Conservation (phyloP, 345 rosid species). For the Linum lewisii region DNA sequence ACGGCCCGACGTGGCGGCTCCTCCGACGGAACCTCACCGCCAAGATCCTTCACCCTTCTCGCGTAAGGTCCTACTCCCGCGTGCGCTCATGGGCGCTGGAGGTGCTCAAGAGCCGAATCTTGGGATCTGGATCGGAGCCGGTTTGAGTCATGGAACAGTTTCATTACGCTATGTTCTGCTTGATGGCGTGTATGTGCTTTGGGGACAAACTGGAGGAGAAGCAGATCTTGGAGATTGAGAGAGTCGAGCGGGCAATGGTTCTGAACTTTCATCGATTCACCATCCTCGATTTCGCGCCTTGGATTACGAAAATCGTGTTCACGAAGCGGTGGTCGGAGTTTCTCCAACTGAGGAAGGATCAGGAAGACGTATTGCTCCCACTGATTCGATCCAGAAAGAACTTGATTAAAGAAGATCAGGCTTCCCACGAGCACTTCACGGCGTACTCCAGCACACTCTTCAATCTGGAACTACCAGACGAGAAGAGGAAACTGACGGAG, state of each 20-base stretch:
- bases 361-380: not conserved
- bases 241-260: not conserved
- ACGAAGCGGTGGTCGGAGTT: not conserved
- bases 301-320: not conserved
- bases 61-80: not conserved
- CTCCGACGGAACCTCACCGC: not conserved
- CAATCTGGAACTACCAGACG: not conserved
- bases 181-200: not conserved
- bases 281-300: not conserved
- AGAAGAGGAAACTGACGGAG: not conserved
- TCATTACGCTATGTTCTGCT: not conserved
- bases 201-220: not conserved
- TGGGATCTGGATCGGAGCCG: not conserved
- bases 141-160: not conserved
- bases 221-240: not conserved
- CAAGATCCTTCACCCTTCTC: not conserved
- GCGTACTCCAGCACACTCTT: not conserved
- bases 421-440: not conserved
- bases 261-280: not conserved
- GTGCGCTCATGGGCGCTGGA: not conserved
- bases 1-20: not conserved
- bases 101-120: not conserved
- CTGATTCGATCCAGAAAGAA: not conserved
- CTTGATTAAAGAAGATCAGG: not conserved
- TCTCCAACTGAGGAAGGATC: not conserved